These are phyloP conservation scores for Fagopyrum tataricum DNA, from an alignment of 148 eudicot genomes.

Conservation along the genomic window DNA sequence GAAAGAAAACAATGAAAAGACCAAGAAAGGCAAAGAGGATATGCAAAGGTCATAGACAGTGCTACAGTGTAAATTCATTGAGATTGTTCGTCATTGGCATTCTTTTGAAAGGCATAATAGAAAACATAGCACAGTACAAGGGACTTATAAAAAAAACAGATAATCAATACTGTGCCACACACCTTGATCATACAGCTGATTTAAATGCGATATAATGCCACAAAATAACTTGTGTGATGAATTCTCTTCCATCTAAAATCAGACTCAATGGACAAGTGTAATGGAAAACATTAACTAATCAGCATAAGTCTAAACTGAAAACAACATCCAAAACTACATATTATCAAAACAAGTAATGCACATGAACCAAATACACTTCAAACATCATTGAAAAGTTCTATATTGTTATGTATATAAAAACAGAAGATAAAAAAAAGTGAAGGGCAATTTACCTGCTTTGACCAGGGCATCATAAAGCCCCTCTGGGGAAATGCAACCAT, in stretches of 20 bases:
- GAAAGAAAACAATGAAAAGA: background rate
- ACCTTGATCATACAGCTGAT: background rate
- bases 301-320: background rate
- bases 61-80: background rate
- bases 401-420: background rate
- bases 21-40: background rate
- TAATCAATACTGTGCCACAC: background rate
- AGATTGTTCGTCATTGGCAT: background rate
- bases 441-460: conserved; percentile 63
- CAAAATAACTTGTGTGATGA: background rate
- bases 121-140: background rate
- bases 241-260: background rate
- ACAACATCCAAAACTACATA: background rate
- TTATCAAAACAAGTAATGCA: background rate
- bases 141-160: background rate
- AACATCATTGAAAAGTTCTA: background rate
- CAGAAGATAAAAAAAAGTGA: background rate
- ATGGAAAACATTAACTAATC: background rate
- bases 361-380: background rate
- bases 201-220: background rate
- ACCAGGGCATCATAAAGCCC: conserved; percentile 93
- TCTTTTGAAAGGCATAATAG: background rate
- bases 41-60: background rate
- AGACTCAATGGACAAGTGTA: background rate
- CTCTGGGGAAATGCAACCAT: conserved; percentile 92